phyloP scores from a whole-genome alignment of 2,329 filamentous ascomycete genomes.

The Mycosphaerella sp. region DNA sequence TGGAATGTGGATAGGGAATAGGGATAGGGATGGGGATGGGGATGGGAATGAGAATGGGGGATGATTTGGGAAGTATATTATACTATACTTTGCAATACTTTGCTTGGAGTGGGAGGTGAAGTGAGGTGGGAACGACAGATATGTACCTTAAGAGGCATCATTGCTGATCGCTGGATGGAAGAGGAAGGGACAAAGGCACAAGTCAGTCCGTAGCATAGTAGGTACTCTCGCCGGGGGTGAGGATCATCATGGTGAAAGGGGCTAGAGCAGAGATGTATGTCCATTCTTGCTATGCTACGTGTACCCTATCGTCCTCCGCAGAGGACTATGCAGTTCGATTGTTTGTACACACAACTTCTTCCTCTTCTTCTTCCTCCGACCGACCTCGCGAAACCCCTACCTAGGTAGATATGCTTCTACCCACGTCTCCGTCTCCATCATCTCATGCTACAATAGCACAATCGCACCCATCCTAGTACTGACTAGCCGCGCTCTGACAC shows the following conservation, averaged over 20 bases:
- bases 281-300: neutral
- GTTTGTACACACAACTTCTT: neutral
- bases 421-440: neutral
- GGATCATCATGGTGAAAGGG: neutral
- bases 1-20: too few relatives aligned
- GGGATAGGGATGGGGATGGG: too few relatives aligned
- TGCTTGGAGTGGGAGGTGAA: too few relatives aligned
- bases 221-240: neutral
- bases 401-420: neutral
- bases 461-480: slow-evolving; percentile 37
- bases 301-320: neutral
- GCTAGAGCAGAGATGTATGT: neutral
- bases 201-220: neutral
- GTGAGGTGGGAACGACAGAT: neutral
- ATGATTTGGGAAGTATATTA: too few relatives aligned
- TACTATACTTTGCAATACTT: too few relatives aligned
- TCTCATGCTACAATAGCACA: neutral
- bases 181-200: neutral
- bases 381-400: too few relatives aligned
- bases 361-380: too few relatives aligned
- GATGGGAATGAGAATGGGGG: too few relatives aligned
- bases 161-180: neutral
- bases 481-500: slow-evolving; percentile 44
- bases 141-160: neutral
- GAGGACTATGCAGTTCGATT: neutral